Percentiles rank a stretch among this genome's conserved stretches.
Evolutionary conservation across 2,329 filamentous ascomycete species (phyloP).

Genomic region (Lasiodiplodia sp.): DNA sequence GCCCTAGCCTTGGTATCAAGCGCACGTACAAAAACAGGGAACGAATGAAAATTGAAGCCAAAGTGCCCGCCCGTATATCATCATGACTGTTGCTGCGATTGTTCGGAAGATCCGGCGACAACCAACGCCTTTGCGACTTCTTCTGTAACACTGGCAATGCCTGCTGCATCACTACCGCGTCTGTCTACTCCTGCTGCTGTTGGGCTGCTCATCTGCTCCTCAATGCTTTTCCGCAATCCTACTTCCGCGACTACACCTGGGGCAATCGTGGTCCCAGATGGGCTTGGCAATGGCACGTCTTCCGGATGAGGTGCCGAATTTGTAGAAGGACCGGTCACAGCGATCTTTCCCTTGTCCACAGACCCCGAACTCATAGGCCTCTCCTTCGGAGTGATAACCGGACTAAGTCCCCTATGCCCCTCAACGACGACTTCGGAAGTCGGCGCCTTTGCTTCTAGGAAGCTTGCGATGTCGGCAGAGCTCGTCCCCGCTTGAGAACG

Average conservation of each 20-base stretch:
- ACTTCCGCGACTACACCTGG: background rate
- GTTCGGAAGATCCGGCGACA: background rate
- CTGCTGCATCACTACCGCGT: background rate
- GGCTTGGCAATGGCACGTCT: conserved; percentile 1
- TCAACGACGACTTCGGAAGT: conserved; percentile 2
- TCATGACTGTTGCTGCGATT: background rate
- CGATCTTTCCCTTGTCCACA: conserved; percentile 9
- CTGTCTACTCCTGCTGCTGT: background rate
- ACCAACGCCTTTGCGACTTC: conserved; percentile 7
- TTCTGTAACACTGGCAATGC: background rate
- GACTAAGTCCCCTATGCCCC: conserved; percentile 15
- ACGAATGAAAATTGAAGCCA: background rate
- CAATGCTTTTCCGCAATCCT: conserved; percentile 15
- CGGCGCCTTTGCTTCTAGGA: conserved; percentile 5
- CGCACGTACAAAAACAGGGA: background rate
- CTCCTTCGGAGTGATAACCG: background rate
- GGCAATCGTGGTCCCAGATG: background rate
- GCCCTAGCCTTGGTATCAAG: conserved; percentile 14
- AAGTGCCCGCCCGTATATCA: background rate
- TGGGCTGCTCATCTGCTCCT: conserved; percentile 16
- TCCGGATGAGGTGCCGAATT: background rate
- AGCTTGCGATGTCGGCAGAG: conserved; percentile 50
- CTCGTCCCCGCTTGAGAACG: conserved; percentile 41
- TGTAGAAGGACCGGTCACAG: background rate
- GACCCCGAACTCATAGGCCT: background rate